Evolutionary conservation across 805 yeast species (phyloP), one percentile per base, ranked within the genome.

Genomic region (Tetrapisispora pingtungensis): DNA sequence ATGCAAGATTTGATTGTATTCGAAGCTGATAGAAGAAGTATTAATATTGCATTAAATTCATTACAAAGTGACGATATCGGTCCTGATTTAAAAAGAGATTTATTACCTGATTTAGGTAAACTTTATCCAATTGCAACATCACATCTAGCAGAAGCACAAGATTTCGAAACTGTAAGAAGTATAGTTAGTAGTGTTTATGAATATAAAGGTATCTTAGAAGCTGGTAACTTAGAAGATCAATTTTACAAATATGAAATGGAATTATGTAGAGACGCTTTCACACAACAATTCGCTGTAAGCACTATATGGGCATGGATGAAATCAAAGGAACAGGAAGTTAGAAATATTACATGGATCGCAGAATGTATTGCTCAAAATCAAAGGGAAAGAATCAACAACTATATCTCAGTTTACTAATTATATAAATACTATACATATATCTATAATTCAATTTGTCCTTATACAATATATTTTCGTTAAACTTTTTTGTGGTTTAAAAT

Each of bases 291-390:
- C 66, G 80, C 96, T 15, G 76, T 84, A 55, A 76, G 88, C 33
- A 83, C 96, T 2, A 73, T 93, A 45, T 93, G 96, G 93, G 96
- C 96, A 7, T 93, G 96, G 95, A 76, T 94, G 61, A 84, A 87
- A 66, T 82, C 96, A 15, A 84, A 84, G 59, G 98, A 93, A 67
- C 98, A 94, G 68, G 99, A 93, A 66, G 79, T 94, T 47, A 78
- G 98, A 67, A 93, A 93, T 64, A 83, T 93, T 53, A 87, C 97
- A n/a, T 93, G 99, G 99, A 90, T 93, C 46, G 96, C 97, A 41
- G 99, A 93, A 70, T 93, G 99, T 72, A 93, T 93, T 69, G 96
- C 97, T 28, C 98, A 94, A 66, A 89, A 88, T 63, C 99, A 93
- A 73, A 86, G 88, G 70, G 94, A 86, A 61, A 78, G 96, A 65